Conservation (phyloP, 140 eudicot species). For the Senecio squalidus region DNA sequence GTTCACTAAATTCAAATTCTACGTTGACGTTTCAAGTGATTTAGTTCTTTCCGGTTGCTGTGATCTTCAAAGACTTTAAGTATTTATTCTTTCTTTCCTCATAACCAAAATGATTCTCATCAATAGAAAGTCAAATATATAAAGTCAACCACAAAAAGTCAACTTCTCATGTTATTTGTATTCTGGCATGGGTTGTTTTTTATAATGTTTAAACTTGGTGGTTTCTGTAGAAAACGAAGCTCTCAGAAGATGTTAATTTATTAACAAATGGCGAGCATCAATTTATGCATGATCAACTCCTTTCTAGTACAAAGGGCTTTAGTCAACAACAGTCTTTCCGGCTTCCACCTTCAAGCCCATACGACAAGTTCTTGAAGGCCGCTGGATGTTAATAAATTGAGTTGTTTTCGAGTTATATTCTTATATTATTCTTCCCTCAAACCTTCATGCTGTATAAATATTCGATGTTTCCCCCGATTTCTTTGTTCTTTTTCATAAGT, state of each 20-base stretch:
- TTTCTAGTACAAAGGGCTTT: conserved; percentile 31
- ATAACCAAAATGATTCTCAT: not conserved
- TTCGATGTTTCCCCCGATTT: not conserved
- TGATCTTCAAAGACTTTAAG: not conserved
- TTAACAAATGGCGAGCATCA: conserved; percentile 16
- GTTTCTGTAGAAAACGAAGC: conserved; percentile 23
- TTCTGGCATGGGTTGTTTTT: not conserved
- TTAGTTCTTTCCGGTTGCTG: not conserved
- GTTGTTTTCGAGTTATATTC: conserved; percentile 3
- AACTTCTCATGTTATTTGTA: not conserved
- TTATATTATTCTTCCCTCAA: conserved; percentile 13
- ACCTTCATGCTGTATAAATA: conserved; percentile 11
- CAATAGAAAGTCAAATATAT: not conserved
- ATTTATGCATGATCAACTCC: conserved; percentile 18
- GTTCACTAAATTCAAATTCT: not conserved
- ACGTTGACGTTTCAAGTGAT: not conserved
- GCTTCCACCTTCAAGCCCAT: conserved; percentile 84
- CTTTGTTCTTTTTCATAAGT: conserved; percentile 12
- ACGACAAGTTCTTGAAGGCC: conserved; percentile 73
- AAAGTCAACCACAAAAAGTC: conserved; percentile 1
- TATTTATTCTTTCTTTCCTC: not conserved
- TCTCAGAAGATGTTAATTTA: conserved; percentile 12
- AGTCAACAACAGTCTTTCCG: conserved; percentile 60
- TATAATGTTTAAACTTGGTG: not conserved
- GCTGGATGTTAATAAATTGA: conserved; percentile 52